Conservation (phyloP, 2,329 filamentous ascomycete species). For the Apiospora hydei region DNA sequence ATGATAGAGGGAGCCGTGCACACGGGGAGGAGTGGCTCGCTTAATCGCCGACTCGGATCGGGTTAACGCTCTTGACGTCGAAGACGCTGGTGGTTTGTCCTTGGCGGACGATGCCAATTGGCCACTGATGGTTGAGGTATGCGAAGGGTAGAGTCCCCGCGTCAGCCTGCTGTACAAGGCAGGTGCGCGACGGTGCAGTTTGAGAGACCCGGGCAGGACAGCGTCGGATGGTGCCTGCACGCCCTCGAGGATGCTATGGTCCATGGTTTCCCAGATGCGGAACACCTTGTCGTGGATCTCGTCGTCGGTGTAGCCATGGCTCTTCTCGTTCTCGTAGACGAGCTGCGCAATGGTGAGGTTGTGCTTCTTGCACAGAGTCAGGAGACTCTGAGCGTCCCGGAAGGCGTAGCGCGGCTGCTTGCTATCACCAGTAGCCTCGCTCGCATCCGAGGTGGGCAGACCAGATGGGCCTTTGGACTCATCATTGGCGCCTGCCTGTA, state of each 20-base stretch:
- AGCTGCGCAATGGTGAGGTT: slow-evolving; percentile 60
- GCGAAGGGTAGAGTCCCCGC: slow-evolving; percentile 53
- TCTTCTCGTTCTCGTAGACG: slow-evolving; percentile 61
- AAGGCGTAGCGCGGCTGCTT: slow-evolving; percentile 55
- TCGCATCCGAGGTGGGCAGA: slow-evolving; percentile 23
- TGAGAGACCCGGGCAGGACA: slow-evolving; percentile 54
- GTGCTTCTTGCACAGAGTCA: slow-evolving; percentile 56
- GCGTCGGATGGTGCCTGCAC: slow-evolving; percentile 53
- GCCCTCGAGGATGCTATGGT: slow-evolving; percentile 57
- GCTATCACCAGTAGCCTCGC: slow-evolving; percentile 15
- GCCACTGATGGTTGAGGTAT: slow-evolving; percentile 33
- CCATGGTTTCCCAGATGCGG: slow-evolving; percentile 60
- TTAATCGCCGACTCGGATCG: slow-evolving; percentile 35
- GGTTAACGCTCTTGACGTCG: slow-evolving; percentile 30
- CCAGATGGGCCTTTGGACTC: slow-evolving; percentile 28
- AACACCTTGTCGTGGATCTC: slow-evolving; percentile 56
- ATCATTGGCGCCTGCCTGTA: slow-evolving; percentile 26
- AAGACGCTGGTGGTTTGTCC: slow-evolving; percentile 24
- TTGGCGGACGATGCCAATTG: slow-evolving; percentile 25
- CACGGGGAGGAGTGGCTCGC: slow-evolving; percentile 45
- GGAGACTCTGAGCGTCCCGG: slow-evolving; percentile 53
- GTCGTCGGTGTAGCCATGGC: slow-evolving; percentile 57
- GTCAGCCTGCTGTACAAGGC: slow-evolving; percentile 54
- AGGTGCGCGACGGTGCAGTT: slow-evolving; percentile 55
- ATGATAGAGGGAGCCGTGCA: slow-evolving; percentile 55